These are phyloP conservation scores for Cystoisospora suis DNA, from an alignment of 169 alveolate genomes.

Conservation along the genomic window DNA sequence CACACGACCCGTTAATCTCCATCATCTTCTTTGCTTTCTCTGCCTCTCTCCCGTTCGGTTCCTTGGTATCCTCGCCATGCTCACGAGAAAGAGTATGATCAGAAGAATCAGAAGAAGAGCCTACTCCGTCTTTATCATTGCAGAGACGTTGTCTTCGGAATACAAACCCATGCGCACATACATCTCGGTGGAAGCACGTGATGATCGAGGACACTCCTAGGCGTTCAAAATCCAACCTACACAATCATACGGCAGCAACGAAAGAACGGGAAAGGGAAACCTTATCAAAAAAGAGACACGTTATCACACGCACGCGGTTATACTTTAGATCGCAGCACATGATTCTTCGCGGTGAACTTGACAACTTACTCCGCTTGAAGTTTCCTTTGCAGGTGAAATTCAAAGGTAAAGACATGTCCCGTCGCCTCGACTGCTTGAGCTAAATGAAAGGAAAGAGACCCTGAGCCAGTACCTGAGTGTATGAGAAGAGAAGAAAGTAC, in stretches of 20 bases:
- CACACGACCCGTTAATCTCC: neutral
- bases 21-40: conserved; percentile 32
- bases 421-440: conserved; percentile 75
- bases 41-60: too few relatives aligned
- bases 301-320: neutral
- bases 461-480: conserved; percentile 80
- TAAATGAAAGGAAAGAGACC: conserved; percentile 77
- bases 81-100: too few relatives aligned
- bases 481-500: neutral
- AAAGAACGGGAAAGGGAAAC: neutral
- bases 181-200: conserved; percentile 77
- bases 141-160: too few relatives aligned
- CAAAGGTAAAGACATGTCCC: conserved; percentile 83
- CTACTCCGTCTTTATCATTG: too few relatives aligned
- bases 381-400: conserved; percentile 78
- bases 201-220: conserved; percentile 35
- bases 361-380: conserved; percentile 76
- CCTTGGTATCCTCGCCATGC: too few relatives aligned
- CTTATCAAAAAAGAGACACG: neutral
- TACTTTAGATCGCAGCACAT: neutral
- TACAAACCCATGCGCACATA: conserved; percentile 79
- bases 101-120: too few relatives aligned
- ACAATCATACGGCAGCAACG: neutral
- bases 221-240: conserved; percentile 42
- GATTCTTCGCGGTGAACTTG: neutral